These are phyloP conservation scores for Limtongia smithiae DNA, from an alignment of 805 yeast genomes.

Conservation along the genomic window DNA sequence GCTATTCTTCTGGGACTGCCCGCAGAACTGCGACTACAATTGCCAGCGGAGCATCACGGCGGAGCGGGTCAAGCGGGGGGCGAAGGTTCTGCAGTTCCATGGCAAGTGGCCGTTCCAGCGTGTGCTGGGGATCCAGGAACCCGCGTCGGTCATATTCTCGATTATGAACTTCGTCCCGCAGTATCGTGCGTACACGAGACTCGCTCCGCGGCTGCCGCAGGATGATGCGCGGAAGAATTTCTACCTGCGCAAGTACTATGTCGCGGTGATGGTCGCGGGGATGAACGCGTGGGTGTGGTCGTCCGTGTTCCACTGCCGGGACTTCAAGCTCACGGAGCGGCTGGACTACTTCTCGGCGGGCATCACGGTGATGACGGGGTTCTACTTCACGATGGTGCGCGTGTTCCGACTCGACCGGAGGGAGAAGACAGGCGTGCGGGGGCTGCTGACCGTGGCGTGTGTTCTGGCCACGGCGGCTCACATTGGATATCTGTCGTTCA, in stretches of 20 bases:
- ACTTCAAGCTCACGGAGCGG: constrained; percentile 71
- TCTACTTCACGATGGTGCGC: constrained; percentile 64
- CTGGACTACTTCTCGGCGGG: constrained; percentile 93
- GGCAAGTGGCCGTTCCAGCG: constrained; percentile 97
- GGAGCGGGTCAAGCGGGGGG: constrained; percentile 46
- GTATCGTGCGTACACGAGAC: constrained; percentile 37
- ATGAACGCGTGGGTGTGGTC: constrained; percentile 87
- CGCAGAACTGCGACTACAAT: constrained; percentile 82
- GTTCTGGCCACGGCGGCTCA: constrained; percentile 57
- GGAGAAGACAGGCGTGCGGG: constrained; percentile 35
- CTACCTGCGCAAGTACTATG: constrained; percentile 38
- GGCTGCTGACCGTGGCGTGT: constrained; percentile 44
- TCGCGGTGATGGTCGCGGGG: constrained; percentile 58
- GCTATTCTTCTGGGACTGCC: constrained; percentile 68
- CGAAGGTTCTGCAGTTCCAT: constrained; percentile 76
- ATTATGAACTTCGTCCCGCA: constrained; percentile 66
- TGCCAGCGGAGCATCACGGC: constrained; percentile 78
- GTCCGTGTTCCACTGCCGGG: constrained; percentile 83
- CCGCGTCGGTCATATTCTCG: constrained; percentile 78
- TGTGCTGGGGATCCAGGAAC: constrained; percentile 76
- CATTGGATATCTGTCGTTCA: constrained; percentile 55
- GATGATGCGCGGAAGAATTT: constrained; percentile 26
- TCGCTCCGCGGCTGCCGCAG: constrained; percentile 11
- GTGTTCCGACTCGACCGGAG: constrained; percentile 54
- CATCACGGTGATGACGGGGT: constrained; percentile 74